Percentiles rank a stretch among this genome's conserved stretches.
These are phyloP conservation scores for Dactylellina parvicollis DNA, from an alignment of 2,329 filamentous ascomycete species.

Conservation along the genomic window DNA sequence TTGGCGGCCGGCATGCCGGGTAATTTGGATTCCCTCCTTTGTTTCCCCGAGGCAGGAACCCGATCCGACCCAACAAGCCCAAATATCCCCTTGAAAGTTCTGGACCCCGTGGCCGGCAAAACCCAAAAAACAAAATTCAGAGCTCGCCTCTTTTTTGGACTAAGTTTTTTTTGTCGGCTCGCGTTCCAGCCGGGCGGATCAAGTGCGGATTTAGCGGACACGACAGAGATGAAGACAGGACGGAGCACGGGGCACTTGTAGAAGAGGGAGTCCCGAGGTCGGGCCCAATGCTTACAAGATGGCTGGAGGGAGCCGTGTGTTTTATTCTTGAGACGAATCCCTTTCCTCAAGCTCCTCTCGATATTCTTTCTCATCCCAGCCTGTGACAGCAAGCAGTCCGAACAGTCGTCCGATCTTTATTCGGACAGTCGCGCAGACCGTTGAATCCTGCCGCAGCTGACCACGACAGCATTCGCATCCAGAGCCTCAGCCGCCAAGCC, in stretches of 20 bases:
- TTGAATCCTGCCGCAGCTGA: too few species aligned
- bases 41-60: constrained; percentile 9
- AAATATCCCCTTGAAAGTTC: not conserved
- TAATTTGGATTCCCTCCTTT: constrained; percentile 7
- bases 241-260: too few species aligned
- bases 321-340: too few species aligned
- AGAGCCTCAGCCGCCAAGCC: too few species aligned
- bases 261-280: constrained; percentile 2
- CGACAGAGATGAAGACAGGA: not conserved
- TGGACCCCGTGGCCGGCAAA: constrained; percentile 3
- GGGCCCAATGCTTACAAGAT: not conserved
- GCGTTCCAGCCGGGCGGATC: constrained; percentile 10
- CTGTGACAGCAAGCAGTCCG: too few species aligned
- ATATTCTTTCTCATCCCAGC: too few species aligned
- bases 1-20: constrained; percentile 20
- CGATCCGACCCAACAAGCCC: not conserved
- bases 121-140: not conserved
- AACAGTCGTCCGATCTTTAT: too few species aligned
- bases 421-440: too few species aligned
- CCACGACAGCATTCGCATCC: too few species aligned
- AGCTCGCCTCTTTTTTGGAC: too few species aligned
- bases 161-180: too few species aligned
- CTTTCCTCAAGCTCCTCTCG: too few species aligned
- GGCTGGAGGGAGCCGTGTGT: not conserved
- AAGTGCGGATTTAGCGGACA: not conserved